Percentiles rank a stretch among this genome's conserved stretches.
phyloP scores from a whole-genome alignment of 768 basidiomycete species.

The Hypholoma fasciculare region DNA sequence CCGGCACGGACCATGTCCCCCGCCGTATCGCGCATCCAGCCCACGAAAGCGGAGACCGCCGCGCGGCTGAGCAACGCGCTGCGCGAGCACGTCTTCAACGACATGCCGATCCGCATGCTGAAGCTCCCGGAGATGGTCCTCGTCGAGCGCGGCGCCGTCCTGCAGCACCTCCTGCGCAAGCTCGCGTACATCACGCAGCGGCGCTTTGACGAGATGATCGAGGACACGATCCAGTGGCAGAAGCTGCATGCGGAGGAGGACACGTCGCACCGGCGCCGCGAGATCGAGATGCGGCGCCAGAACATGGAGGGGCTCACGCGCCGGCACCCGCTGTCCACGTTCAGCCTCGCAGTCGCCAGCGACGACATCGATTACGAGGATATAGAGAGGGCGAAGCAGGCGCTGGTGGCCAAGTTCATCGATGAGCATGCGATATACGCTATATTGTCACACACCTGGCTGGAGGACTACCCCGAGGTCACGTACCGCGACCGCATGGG shows the following conservation, averaged over 20 bases:
- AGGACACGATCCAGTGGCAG: neutral
- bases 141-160: neutral
- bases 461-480: neutral
- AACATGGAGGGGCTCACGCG: neutral
- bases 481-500: neutral
- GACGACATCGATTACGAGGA: neutral
- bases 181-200: neutral
- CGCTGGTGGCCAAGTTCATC: neutral
- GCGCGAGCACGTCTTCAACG: neutral
- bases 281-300: neutral
- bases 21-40: neutral
- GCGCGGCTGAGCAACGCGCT: neutral
- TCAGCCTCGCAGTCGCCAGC: neutral
- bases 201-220: neutral
- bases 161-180: neutral
- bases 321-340: neutral
- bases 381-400: neutral
- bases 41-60: neutral
- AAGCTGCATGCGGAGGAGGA: neutral
- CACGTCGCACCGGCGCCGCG: neutral
- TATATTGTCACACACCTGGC: constrained; percentile 2
- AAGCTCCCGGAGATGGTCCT: constrained; percentile 1
- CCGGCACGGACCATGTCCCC: neutral
- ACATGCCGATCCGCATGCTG: constrained; percentile 2
- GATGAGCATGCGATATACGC: neutral